Evolutionary conservation across 202 grass and related monocot species (phyloP), one percentile per base, ranked within the genome.

Genomic region (Zizania palustris): DNA sequence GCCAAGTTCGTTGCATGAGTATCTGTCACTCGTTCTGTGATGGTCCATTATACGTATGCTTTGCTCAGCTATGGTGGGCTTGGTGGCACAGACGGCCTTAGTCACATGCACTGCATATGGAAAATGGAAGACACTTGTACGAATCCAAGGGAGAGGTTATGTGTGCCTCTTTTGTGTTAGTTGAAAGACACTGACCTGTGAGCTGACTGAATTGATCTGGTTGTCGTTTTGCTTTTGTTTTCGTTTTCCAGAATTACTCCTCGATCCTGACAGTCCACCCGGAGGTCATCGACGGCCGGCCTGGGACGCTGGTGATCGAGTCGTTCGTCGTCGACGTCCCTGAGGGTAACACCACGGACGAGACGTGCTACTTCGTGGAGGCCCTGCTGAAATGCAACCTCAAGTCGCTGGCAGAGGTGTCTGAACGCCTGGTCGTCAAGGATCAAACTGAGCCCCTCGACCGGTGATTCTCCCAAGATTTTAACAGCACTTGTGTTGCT

Each of bases 351-450:
- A 97, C 90, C 14, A 80, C 90, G 56, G 93, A 97, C 3, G 93
- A 97, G 74, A 97, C 93, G 2, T 97, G 93, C 77, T 97, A 86
- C 76, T 97, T 97, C 50, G 87, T 97, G 14, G 90, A 97, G 76
- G 90, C 90, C 40, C 61, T 97, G 55, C 85, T 97, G 76, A 97
- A 90, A 70, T 97, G 93, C 90, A 97, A 97, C 83, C 90, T 97
- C 64, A 97, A 97, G 65, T 97, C 93, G 10, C 85, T 97, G 4
- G 93, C 93, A 0, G 85, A 93, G 19, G 85, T 97, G 50, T 93
- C 93, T 0, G 93, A 97, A 78, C 81, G 88, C 74, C 78, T 85
- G n/a, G 85, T 87, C 10, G 56, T 75, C 67, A 73, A 83, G 77
- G 90, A 93, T 74, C 82, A 66, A 38, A 80, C 89, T 0, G 85